These are phyloP conservation scores for Daldinia concentrica DNA, from an alignment of 495 filamentous ascomycete genomes.

Conservation along the genomic window DNA sequence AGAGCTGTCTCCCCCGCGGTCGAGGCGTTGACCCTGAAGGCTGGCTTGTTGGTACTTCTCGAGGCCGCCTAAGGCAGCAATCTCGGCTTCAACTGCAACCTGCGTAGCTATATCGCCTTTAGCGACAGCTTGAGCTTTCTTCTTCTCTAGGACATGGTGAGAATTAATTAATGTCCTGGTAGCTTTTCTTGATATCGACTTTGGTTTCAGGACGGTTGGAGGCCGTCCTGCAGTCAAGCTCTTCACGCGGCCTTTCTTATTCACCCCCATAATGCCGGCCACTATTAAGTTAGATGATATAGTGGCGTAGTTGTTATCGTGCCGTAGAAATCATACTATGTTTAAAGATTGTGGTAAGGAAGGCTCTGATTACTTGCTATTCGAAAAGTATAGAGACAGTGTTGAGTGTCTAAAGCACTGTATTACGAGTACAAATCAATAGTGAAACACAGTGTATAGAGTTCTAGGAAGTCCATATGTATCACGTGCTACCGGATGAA, in stretches of 20 bases:
- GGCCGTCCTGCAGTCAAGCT: conserved; percentile 76
- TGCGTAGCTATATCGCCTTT: conserved; percentile 68
- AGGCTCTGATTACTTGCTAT: not conserved
- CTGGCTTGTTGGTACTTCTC: conserved; percentile 89
- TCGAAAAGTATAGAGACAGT: not conserved
- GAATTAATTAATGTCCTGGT: conserved; percentile 83
- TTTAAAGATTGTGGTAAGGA: not conserved
- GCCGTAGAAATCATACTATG: not conserved
- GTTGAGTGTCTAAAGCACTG: not conserved
- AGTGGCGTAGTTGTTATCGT: not conserved
- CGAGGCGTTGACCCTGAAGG: conserved; percentile 81
- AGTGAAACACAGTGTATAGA: not conserved
- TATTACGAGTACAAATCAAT: not conserved
- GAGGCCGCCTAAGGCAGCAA: conserved; percentile 75
- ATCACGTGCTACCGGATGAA: not conserved
- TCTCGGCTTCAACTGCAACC: conserved; percentile 63
- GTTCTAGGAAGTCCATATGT: not conserved
- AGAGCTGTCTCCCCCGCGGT: conserved; percentile 91
- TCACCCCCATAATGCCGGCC: conserved; percentile 43
- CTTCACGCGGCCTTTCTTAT: conserved; percentile 52
- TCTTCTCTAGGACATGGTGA: conserved; percentile 86
- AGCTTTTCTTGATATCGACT: conserved; percentile 77
- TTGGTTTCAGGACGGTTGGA: conserved; percentile 59
- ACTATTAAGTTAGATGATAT: not conserved
- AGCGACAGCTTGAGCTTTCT: conserved; percentile 70